A percentile compares a stretch with the other conserved stretches of the same genome.
Evolutionary conservation across 2,329 filamentous ascomycete genomes (phyloP).

Genomic region (Phyllosticta capitalensis): DNA sequence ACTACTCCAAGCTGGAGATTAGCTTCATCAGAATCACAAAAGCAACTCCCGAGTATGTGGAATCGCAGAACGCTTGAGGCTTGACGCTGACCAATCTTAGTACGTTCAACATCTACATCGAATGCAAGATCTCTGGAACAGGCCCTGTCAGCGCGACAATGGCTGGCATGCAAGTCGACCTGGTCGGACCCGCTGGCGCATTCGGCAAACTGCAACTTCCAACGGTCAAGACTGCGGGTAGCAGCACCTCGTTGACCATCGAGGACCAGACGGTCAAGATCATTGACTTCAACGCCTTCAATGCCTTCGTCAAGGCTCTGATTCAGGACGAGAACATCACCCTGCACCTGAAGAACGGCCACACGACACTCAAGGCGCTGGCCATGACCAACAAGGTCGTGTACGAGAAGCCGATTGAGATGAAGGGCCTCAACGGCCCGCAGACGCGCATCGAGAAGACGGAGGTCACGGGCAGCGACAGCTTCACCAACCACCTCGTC

Average conservation of each 20-base stretch:
- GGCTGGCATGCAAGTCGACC: conserved; percentile 11
- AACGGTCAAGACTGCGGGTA: conserved; percentile 10
- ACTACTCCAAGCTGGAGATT: conserved; percentile 12
- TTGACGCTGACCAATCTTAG: not conserved
- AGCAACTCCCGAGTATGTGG: conserved; percentile 2
- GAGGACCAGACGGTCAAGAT: conserved; percentile 9
- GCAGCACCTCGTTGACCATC: conserved; percentile 8
- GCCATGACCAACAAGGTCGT: conserved; percentile 11
- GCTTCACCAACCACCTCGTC: conserved; percentile 8
- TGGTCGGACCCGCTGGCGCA: conserved; percentile 11
- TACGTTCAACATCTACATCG: conserved; percentile 11
- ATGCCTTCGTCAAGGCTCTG: conserved; percentile 11
- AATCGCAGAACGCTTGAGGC: not conserved
- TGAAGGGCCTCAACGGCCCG: conserved; percentile 12
- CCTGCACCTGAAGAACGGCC: conserved; percentile 12
- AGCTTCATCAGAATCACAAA: conserved; percentile 11
- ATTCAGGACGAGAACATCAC: conserved; percentile 12
- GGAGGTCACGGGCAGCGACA: not conserved
- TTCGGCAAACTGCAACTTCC: conserved; percentile 12
- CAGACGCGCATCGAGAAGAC: conserved; percentile 11
- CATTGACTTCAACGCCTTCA: conserved; percentile 11
- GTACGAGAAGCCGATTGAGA: conserved; percentile 11
- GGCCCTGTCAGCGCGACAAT: conserved; percentile 11
- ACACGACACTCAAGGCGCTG: conserved; percentile 12
- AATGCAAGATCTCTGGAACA: conserved; percentile 8